Percentiles rank a stretch among this genome's conserved stretches.
Conservation (phyloP, 2,329 filamentous ascomycete species). For the Fusarium odoratissimum region DNA sequence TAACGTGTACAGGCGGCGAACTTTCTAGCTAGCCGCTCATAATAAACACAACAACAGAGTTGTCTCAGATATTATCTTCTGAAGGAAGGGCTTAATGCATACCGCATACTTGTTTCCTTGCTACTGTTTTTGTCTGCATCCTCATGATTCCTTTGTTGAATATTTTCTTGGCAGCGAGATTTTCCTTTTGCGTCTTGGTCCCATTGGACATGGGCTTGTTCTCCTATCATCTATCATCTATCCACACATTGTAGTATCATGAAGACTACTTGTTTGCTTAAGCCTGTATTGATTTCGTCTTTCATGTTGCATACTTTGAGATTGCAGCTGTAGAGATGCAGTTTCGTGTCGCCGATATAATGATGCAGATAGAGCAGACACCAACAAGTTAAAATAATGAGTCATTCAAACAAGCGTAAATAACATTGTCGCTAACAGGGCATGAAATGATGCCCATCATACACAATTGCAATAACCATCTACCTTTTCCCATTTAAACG, state of each 20-base stretch:
- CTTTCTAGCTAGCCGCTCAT: slow-evolving; percentile 66
- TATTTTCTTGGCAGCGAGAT: slow-evolving; percentile 40
- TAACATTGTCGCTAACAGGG: slow-evolving; percentile 34
- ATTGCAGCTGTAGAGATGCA: slow-evolving; percentile 9
- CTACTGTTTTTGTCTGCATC: slow-evolving; percentile 27
- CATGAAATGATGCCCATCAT: slow-evolving; percentile 33
- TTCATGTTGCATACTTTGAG: slow-evolving; percentile 2
- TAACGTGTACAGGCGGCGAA: slow-evolving; percentile 60
- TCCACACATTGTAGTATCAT: slow-evolving; percentile 31
- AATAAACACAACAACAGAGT: slow-evolving; percentile 27
- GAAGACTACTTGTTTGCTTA: slow-evolving; percentile 26
- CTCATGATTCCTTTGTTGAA: slow-evolving; percentile 40
- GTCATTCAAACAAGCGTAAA: slow-evolving; percentile 21
- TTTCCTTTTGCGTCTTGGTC: slow-evolving; percentile 18
- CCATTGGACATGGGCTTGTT: slow-evolving; percentile 12
- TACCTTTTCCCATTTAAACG: slow-evolving; percentile 5
- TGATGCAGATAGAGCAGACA: background rate
- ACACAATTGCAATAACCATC: slow-evolving; percentile 20
- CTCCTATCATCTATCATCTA: slow-evolving; percentile 28
- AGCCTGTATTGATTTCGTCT: slow-evolving; percentile 14
- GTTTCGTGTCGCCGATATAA: slow-evolving; percentile 6
- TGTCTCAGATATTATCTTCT: slow-evolving; percentile 17
- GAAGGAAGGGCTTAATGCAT: slow-evolving; percentile 30
- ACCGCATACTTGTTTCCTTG: slow-evolving; percentile 39
- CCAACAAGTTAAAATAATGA: slow-evolving; percentile 13